Conservation (phyloP, 192 early-diverging fungal species). For the Backusella morwellensis region DNA sequence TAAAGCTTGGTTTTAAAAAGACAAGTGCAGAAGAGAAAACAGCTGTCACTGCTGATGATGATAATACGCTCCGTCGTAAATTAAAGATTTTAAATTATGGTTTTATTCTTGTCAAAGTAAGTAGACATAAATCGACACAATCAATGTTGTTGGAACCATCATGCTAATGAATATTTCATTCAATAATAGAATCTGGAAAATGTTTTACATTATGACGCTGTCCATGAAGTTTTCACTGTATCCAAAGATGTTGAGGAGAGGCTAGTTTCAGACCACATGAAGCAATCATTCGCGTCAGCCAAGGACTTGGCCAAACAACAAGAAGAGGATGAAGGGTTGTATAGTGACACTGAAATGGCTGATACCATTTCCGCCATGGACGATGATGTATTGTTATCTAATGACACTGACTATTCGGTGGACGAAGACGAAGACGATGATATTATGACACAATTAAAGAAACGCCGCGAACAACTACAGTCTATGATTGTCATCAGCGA, state of each 20-base stretch:
- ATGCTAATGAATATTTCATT: neutral
- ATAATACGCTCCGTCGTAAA: neutral
- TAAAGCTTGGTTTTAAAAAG: neutral
- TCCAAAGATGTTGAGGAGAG: neutral
- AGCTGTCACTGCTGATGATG: neutral
- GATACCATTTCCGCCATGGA: conserved; percentile 15
- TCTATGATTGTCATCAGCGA: conserved; percentile 3
- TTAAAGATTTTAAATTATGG: conserved; percentile 32
- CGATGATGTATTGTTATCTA: conserved; percentile 16
- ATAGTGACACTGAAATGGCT: neutral
- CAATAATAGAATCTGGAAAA: conserved; percentile 23
- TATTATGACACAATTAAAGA: conserved; percentile 25
- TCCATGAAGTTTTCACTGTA: neutral
- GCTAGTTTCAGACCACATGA: neutral
- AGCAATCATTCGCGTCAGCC: neutral
- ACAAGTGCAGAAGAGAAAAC: neutral
- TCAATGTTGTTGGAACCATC: neutral
- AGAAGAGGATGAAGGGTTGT: neutral
- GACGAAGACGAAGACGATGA: conserved; percentile 22
- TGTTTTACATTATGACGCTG: conserved; percentile 21
- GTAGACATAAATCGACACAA: neutral
- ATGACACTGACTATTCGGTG: conserved; percentile 8
- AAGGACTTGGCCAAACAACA: neutral
- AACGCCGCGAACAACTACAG: conserved; percentile 34
- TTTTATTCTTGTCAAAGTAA: conserved; percentile 36